Percentiles rank a stretch among this genome's conserved stretches.
Evolutionary conservation across 2,329 filamentous ascomycete genomes (phyloP).

Genomic region (Exophiala xenobiotica): DNA sequence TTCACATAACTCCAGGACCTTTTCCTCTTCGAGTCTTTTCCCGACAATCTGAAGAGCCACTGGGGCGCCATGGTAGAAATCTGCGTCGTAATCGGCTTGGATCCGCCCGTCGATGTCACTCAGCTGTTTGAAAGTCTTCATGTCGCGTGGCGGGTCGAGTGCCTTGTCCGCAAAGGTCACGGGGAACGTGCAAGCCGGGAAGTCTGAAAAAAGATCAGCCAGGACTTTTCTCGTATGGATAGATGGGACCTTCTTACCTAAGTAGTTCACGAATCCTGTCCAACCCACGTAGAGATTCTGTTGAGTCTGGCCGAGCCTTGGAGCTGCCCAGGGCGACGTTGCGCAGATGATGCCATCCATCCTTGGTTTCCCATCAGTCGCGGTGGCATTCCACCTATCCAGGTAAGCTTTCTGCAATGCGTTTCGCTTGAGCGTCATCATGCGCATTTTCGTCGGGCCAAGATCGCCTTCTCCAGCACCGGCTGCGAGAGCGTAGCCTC

Average conservation of each 20-base stretch:
- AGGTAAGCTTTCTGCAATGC: slow-evolving; percentile 38
- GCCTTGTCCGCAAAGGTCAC: slow-evolving; percentile 30
- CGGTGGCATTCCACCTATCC: slow-evolving; percentile 38
- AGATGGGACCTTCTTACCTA: slow-evolving; percentile 34
- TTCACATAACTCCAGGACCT: slow-evolving; percentile 40
- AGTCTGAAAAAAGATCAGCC: slow-evolving; percentile 30
- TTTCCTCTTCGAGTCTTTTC: slow-evolving; percentile 35
- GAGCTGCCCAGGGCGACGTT: slow-evolving; percentile 37
- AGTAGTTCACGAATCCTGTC: slow-evolving; percentile 33
- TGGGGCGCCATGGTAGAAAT: slow-evolving; percentile 36
- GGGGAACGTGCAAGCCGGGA: slow-evolving; percentile 30
- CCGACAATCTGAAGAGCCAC: slow-evolving; percentile 35
- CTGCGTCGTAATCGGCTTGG: slow-evolving; percentile 33
- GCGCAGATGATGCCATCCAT: slow-evolving; percentile 40
- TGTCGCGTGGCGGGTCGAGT: slow-evolving; percentile 24
- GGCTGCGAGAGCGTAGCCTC: slow-evolving; percentile 28
- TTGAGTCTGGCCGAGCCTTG: slow-evolving; percentile 34
- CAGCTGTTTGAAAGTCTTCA: slow-evolving; percentile 29
- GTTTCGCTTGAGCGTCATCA: slow-evolving; percentile 34
- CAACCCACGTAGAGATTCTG: slow-evolving; percentile 31
- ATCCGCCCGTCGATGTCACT: slow-evolving; percentile 33
- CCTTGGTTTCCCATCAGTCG: slow-evolving; percentile 31
- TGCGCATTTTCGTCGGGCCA: slow-evolving; percentile 33
- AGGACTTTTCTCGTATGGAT: too few relatives aligned
- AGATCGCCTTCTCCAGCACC: slow-evolving; percentile 30